These are phyloP conservation scores for Oenanthe sinensis DNA, from an alignment of 129 eudicot genomes.

Conservation along the genomic window DNA sequence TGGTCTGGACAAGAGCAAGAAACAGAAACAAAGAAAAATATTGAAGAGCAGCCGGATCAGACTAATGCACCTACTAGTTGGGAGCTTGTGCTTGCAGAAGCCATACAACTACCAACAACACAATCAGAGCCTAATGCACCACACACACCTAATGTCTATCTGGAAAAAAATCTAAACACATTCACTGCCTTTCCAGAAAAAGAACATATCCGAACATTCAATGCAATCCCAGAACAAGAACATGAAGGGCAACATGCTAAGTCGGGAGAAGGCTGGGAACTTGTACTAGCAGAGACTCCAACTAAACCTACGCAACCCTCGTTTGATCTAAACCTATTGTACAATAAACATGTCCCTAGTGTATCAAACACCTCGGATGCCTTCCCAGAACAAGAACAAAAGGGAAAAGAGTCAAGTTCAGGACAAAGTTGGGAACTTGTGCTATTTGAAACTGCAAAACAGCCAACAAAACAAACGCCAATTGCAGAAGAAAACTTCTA, in stretches of 20 bases:
- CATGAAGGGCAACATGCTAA: slow-evolving; percentile 1
- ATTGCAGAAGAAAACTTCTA: background rate
- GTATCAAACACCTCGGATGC: slow-evolving; percentile 12
- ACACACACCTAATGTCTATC: background rate
- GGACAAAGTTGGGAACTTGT: slow-evolving; percentile 36
- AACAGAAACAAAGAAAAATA: background rate
- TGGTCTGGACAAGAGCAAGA: slow-evolving; percentile 20
- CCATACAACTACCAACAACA: slow-evolving; percentile 4
- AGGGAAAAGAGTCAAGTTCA: background rate
- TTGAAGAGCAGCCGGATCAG: background rate
- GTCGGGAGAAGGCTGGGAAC: slow-evolving; percentile 31
- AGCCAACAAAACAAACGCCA: slow-evolving; percentile 5
- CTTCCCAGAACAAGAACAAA: slow-evolving; percentile 1
- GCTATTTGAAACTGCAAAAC: slow-evolving; percentile 19
- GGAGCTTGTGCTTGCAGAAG: slow-evolving; percentile 34
- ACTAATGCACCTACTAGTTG: slow-evolving; percentile 14
- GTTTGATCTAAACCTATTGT: background rate
- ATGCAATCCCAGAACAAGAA: slow-evolving; percentile 3
- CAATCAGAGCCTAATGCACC: slow-evolving; percentile 4
- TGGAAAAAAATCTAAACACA: background rate
- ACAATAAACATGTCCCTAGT: slow-evolving; percentile 7
- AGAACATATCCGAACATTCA: background rate
- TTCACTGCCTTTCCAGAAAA: background rate
- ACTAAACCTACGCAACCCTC: background rate
- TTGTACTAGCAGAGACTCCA: slow-evolving; percentile 23